A percentile compares a stretch with the other conserved stretches of the same genome.
Evolutionary conservation across 164 flowering plant species (phyloP).

Genomic region (Aristolochia fimbriata): DNA sequence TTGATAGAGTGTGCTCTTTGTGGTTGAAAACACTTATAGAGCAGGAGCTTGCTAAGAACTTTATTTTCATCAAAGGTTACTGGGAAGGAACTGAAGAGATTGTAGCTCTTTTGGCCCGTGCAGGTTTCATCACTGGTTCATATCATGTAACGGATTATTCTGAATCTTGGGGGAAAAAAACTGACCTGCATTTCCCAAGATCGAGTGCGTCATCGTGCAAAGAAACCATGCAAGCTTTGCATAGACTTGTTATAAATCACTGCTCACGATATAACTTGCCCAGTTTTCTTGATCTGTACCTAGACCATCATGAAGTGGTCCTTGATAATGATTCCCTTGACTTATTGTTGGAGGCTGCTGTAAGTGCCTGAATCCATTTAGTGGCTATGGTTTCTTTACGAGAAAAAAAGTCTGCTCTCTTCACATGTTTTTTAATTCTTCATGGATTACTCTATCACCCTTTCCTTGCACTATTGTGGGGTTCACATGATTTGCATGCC

Average conservation of each 20-base stretch:
- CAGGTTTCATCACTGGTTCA: conserved; percentile 45
- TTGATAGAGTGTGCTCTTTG: conserved; percentile 38
- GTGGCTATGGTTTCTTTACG: conserved; percentile 10
- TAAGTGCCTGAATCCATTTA: conserved; percentile 24
- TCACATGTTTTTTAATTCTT: background rate
- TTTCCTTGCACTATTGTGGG: background rate
- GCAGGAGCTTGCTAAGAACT: conserved; percentile 63
- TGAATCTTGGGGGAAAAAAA: conserved; percentile 17
- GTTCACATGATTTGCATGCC: background rate
- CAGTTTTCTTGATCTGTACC: conserved; percentile 73
- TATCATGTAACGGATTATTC: conserved; percentile 13
- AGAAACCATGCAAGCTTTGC: conserved; percentile 42
- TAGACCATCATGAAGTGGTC: conserved; percentile 62
- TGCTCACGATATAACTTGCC: conserved; percentile 68
- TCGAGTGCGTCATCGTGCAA: conserved; percentile 16
- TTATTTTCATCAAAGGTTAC: conserved; percentile 63
- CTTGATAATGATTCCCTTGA: conserved; percentile 43
- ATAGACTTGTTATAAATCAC: conserved; percentile 54
- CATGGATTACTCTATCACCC: background rate
- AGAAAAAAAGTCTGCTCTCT: background rate
- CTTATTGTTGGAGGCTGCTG: conserved; percentile 64
- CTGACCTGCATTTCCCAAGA: conserved; percentile 19
- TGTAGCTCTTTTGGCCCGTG: conserved; percentile 54
- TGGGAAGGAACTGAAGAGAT: conserved; percentile 73
- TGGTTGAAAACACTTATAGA: conserved; percentile 72